A percentile compares a stretch with the other conserved stretches of the same genome.
Evolutionary conservation across 192 early-diverging fungal species (phyloP).

Genomic region (Diversispora eburnea): DNA sequence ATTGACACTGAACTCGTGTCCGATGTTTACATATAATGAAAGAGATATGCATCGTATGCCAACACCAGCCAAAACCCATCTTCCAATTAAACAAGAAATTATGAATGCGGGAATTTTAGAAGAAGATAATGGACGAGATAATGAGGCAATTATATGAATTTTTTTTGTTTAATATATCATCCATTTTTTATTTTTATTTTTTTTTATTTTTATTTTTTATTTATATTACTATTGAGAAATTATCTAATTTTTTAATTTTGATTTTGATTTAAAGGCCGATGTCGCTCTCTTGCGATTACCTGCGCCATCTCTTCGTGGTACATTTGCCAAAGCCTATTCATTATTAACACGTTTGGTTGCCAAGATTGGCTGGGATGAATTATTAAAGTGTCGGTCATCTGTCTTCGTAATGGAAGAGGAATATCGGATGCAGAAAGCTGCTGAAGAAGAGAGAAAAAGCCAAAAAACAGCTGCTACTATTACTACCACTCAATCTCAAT

Average conservation of each 20-base stretch:
- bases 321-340: constrained; percentile 86
- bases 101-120: constrained; percentile 53
- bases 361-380: constrained; percentile 94
- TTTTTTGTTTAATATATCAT: not conserved
- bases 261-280: constrained; percentile 39
- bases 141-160: constrained; percentile 39
- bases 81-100: constrained; percentile 84
- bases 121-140: constrained; percentile 55
- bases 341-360: constrained; percentile 76
- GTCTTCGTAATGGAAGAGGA: constrained; percentile 99
- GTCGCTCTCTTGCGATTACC: constrained; percentile 78
- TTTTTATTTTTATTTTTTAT: too few relatives aligned
- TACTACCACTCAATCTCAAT: not conserved
- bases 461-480: not conserved
- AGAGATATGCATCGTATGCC: constrained; percentile 90
- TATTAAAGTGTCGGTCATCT: constrained; percentile 76
- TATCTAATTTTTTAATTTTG: too few relatives aligned
- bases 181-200: too few relatives aligned
- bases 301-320: constrained; percentile 86
- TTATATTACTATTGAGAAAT: too few relatives aligned
- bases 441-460: constrained; percentile 61
- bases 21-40: constrained; percentile 94
- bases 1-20: constrained; percentile 94
- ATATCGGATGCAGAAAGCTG: constrained; percentile 72
- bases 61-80: constrained; percentile 78